phyloP scores from a whole-genome alignment of 306 rosid species.

The Prunus dulcis region DNA sequence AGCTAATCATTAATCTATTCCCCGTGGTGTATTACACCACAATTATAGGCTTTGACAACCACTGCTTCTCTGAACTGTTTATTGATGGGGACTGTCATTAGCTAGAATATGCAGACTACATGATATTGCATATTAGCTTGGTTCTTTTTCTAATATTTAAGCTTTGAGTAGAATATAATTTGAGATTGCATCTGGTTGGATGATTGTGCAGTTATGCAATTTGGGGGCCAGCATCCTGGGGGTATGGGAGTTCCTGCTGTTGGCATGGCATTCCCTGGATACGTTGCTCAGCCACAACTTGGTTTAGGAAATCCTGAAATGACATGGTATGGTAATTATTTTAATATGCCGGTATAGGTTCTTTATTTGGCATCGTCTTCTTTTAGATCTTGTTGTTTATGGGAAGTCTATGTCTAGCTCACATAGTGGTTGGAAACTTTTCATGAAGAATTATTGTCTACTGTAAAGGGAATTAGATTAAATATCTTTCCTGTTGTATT shows the following conservation, averaged over 20 bases:
- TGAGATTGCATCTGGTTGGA: conserved; percentile 17
- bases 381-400: not conserved
- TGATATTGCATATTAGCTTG: not conserved
- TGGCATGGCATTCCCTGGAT: conserved; percentile 99
- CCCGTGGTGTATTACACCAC: not conserved
- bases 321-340: conserved; percentile 60
- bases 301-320: conserved; percentile 92
- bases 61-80: not conserved
- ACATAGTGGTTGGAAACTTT: not conserved
- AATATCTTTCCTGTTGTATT: not conserved
- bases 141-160: not conserved
- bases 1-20: not conserved
- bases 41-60: not conserved
- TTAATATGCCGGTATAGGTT: not conserved
- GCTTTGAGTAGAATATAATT: not conserved
- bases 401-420: not conserved
- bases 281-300: conserved; percentile 83
- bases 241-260: conserved; percentile 99
- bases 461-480: not conserved
- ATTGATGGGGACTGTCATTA: not conserved
- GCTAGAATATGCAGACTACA: not conserved
- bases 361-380: conserved; percentile 1
- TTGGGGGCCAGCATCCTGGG: conserved; percentile 95
- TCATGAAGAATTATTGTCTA: not conserved
- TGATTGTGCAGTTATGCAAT: conserved; percentile 79